Conservation (phyloP, 495 filamentous ascomycete species). For the Aspergillus funiculosus region DNA sequence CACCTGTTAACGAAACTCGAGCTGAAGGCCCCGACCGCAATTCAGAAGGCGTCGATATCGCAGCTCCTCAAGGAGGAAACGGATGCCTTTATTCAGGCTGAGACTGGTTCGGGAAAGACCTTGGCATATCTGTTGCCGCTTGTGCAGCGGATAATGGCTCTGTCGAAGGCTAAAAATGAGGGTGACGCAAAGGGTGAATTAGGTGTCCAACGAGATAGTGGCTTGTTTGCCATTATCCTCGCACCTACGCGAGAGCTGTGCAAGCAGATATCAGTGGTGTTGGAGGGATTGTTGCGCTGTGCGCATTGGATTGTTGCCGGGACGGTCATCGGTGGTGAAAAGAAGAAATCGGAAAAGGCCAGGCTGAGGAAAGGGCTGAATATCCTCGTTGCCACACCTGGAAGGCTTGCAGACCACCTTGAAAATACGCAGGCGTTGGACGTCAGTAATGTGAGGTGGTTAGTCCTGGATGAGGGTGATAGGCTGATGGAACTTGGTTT, state of each 20-base stretch:
- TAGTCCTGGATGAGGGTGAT: slow-evolving; percentile 93
- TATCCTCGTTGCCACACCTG: slow-evolving; percentile 91
- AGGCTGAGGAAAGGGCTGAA: slow-evolving; percentile 87
- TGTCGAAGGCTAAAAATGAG: slow-evolving; percentile 47
- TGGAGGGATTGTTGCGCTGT: slow-evolving; percentile 75
- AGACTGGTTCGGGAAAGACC: slow-evolving; percentile 97
- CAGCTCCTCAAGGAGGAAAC: slow-evolving; percentile 72
- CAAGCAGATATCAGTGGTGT: slow-evolving; percentile 81
- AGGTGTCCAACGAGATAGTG: slow-evolving; percentile 69
- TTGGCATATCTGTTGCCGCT: slow-evolving; percentile 89
- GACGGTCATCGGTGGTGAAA: slow-evolving; percentile 92
- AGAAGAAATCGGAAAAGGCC: slow-evolving; percentile 95
- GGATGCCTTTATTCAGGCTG: slow-evolving; percentile 94
- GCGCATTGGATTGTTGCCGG: slow-evolving; percentile 86
- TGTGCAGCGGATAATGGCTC: slow-evolving; percentile 74
- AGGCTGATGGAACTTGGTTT: slow-evolving; percentile 96
- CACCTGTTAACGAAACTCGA: slow-evolving; percentile 81
- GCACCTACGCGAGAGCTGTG: slow-evolving; percentile 90
- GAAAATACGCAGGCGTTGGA: slow-evolving; percentile 86
- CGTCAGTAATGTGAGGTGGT: slow-evolving; percentile 83
- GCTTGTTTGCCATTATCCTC: slow-evolving; percentile 85
- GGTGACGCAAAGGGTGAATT: slow-evolving; percentile 27
- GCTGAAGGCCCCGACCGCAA: slow-evolving; percentile 86
- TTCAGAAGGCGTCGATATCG: slow-evolving; percentile 82
- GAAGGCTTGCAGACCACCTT: slow-evolving; percentile 81